These are phyloP conservation scores for Periconia macrospinosa DNA, from an alignment of 2,329 filamentous ascomycete species.

Conservation along the genomic window DNA sequence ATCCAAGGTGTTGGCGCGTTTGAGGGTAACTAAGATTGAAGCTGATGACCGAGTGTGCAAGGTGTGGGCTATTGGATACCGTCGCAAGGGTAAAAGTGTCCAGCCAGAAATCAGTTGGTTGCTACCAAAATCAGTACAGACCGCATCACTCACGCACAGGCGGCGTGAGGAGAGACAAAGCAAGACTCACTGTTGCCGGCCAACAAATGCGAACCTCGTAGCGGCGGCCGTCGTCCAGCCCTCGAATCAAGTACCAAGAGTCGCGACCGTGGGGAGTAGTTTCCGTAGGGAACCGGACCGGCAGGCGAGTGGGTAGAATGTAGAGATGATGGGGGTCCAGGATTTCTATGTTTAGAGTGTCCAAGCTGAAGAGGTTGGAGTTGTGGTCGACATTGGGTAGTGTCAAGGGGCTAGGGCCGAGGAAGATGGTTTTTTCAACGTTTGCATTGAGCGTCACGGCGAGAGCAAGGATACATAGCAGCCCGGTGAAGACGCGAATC, in stretches of 20 bases:
- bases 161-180: background rate
- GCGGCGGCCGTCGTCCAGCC: slow-evolving; percentile 69
- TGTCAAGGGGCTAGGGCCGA: slow-evolving; percentile 63
- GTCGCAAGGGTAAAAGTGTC: slow-evolving; percentile 63
- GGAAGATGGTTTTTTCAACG: slow-evolving; percentile 88
- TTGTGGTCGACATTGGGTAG: slow-evolving; percentile 54
- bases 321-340: slow-evolving; percentile 58
- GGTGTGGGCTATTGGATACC: slow-evolving; percentile 63
- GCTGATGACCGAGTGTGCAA: slow-evolving; percentile 66
- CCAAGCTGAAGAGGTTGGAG: slow-evolving; percentile 51
- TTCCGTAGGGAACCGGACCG: slow-evolving; percentile 67
- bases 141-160: slow-evolving; percentile 11
- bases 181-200: slow-evolving; percentile 77
- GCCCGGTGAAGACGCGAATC: slow-evolving; percentile 28
- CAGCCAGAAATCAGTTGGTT: slow-evolving; percentile 81
- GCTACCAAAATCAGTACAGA: slow-evolving; percentile 53
- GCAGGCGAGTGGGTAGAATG: slow-evolving; percentile 64
- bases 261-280: slow-evolving; percentile 59
- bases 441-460: slow-evolving; percentile 62
- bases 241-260: slow-evolving; percentile 78
- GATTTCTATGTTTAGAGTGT: slow-evolving; percentile 64
- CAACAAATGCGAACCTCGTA: slow-evolving; percentile 95
- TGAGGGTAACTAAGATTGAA: slow-evolving; percentile 55
- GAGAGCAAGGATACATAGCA: slow-evolving; percentile 31
- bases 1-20: slow-evolving; percentile 43